Evolutionary conservation across 495 filamentous ascomycete genomes (phyloP).

Genomic region (Cudoniella acicularis): DNA sequence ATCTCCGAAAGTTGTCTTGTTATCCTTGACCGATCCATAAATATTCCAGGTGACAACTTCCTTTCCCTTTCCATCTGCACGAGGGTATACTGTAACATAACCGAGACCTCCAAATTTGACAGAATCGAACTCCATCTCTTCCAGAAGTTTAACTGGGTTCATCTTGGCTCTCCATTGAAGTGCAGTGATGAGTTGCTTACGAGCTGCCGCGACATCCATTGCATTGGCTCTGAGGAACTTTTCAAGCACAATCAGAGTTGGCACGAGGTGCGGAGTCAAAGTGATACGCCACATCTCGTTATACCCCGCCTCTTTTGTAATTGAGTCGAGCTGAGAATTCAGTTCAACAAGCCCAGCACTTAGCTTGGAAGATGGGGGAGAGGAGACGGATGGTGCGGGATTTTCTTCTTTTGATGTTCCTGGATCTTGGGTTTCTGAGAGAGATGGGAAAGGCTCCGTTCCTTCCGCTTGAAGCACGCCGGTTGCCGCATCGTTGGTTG

Average conservation of each 20-base stretch:
- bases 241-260: constrained; percentile 77
- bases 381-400: too few relatives aligned
- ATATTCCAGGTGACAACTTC: constrained; percentile 79
- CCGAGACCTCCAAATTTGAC: constrained; percentile 56
- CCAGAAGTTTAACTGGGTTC: constrained; percentile 35
- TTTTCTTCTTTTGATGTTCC: too few relatives aligned
- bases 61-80: constrained; percentile 34
- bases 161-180: constrained; percentile 74
- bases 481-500: too few relatives aligned
- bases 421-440: too few relatives aligned
- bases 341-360: too few relatives aligned
- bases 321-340: constrained; percentile 17
- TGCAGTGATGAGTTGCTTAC: constrained; percentile 71
- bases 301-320: constrained; percentile 50
- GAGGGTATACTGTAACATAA: constrained; percentile 48
- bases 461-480: too few relatives aligned
- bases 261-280: constrained; percentile 55
- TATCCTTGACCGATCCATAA: constrained; percentile 74
- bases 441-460: too few relatives aligned
- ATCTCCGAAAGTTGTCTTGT: constrained; percentile 70
- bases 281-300: constrained; percentile 76
- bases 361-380: too few relatives aligned
- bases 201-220: constrained; percentile 66
- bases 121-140: constrained; percentile 29
- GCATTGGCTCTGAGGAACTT: constrained; percentile 90